Base-by-base conservation (phyloP, 768 basidiomycete species). In the Fomitopsis serialis region DNA sequence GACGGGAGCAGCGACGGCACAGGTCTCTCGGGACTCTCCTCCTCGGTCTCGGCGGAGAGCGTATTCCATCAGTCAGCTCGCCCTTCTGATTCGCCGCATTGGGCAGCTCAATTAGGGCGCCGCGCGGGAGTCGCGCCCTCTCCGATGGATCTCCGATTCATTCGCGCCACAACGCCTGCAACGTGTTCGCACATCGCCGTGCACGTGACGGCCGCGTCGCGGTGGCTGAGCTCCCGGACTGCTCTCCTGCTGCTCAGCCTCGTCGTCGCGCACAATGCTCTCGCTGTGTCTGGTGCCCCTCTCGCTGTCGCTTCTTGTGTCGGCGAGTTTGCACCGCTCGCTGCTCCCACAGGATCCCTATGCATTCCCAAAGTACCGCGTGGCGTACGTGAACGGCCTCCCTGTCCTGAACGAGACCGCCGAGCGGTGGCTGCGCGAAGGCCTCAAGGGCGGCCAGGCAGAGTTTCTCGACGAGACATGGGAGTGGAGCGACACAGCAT, bases 281-380 rank as follows among this genome's bases (percentile, higher is more conserved):
- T 47, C 66, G 52, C 54, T 54, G 54, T 52, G 59, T 25, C 42
- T 65, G 50, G 61, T 68, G 48, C 63, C 69, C 40, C 69, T 78
- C 37, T 74, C 76, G 48, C 56, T 62, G 36, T 50, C 53, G 43
- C 13, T 69, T 32, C 62, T 64, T 50, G 57, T 50, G 58, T 54
- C 50, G 11, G 53, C 62, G 42, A 40, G 73, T n/a, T 66, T 84
- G 25, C 84, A 89, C 63, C 81, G 85, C 54, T 65, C 66, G 0
- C 63, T 62, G 9, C 76, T 90, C 44, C 89, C 91, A 25, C 87
- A 92, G 61, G 91, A 93, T 61, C 74, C 82, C 15, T 79, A 82
- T 67, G 85, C 91, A 0, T 91, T 85, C 65, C 92, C 91, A 58
- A 93, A 93, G 66, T 87, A 81, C 65, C 78, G 81, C 40, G 84